Percentiles rank a stretch among this genome's conserved stretches.
phyloP scores from a whole-genome alignment of 352 stramenopile species.

The Salisapilia sapeloensis region DNA sequence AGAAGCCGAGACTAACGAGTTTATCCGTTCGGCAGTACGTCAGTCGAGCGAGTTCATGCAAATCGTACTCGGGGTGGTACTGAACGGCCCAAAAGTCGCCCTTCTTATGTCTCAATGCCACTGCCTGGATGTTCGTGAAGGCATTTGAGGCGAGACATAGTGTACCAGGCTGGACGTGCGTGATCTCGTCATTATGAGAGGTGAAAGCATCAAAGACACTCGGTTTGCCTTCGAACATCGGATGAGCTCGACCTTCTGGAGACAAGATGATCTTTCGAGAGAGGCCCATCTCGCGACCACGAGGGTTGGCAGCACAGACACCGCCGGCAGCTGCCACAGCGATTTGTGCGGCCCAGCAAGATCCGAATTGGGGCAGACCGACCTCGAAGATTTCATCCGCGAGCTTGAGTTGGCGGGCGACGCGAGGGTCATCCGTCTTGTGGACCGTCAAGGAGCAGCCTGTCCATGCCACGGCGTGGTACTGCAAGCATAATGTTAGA shows the following conservation, averaged over 20 bases:
- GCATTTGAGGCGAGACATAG: slow-evolving; percentile 39
- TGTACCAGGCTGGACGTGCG: slow-evolving; percentile 41
- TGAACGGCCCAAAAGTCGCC: slow-evolving; percentile 76
- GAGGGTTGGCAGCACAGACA: slow-evolving; percentile 39
- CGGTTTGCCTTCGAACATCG: slow-evolving; percentile 70
- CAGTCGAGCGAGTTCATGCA: slow-evolving; percentile 60
- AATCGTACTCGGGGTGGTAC: slow-evolving; percentile 73
- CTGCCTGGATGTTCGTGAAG: slow-evolving; percentile 55
- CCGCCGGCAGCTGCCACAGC: slow-evolving; percentile 45
- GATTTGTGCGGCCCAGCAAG: slow-evolving; percentile 71
- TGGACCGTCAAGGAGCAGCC: slow-evolving; percentile 62
- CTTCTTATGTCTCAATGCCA: slow-evolving; percentile 35
- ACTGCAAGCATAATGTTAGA: slow-evolving; percentile 14
- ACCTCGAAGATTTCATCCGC: slow-evolving; percentile 44
- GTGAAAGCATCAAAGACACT: slow-evolving; percentile 69
- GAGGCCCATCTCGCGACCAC: slow-evolving; percentile 57
- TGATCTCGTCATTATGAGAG: slow-evolving; percentile 73
- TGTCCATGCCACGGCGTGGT: slow-evolving; percentile 62
- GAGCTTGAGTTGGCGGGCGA: slow-evolving; percentile 62
- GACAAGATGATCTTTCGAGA: slow-evolving; percentile 62
- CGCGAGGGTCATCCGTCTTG: slow-evolving; percentile 26
- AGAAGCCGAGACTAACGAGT: slow-evolving; percentile 54
- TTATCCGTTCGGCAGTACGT: slow-evolving; percentile 52
- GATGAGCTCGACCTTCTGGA: slow-evolving; percentile 50
- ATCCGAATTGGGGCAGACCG: slow-evolving; percentile 64